Conservation (phyloP, 192 early-diverging fungal species). For the Phlyctochytrium planicorne region DNA sequence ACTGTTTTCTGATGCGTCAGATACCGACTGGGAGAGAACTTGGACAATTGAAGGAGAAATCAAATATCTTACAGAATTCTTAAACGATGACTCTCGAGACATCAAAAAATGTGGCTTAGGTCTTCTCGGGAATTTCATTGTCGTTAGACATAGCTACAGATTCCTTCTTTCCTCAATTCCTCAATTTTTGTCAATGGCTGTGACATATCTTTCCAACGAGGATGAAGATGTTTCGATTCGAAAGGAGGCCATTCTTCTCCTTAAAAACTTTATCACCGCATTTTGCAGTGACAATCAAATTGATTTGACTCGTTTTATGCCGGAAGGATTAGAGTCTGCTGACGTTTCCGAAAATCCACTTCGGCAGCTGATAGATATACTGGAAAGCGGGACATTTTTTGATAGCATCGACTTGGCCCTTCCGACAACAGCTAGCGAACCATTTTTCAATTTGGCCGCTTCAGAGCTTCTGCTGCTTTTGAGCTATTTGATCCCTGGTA, state of each 20-base stretch:
- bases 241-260: conserved; percentile 36
- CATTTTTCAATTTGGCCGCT: too few relatives aligned
- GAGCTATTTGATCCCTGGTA: too few relatives aligned
- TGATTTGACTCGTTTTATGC: too few relatives aligned
- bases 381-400: too few relatives aligned
- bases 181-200: conserved; percentile 38
- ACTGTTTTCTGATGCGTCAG: too few relatives aligned
- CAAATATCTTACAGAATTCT: conserved; percentile 33
- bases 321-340: too few relatives aligned
- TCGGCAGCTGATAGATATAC: too few relatives aligned
- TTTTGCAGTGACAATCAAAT: conserved; percentile 32
- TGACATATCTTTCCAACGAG: conserved; percentile 22
- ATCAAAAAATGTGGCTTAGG: conserved; percentile 42
- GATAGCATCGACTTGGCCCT: too few relatives aligned
- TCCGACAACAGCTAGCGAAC: too few relatives aligned
- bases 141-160: conserved; percentile 29
- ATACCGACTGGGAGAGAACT: too few relatives aligned
- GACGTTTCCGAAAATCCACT: too few relatives aligned
- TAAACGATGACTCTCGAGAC: conserved; percentile 35
- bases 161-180: conserved; percentile 28
- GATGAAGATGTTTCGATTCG: conserved; percentile 18
- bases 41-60: conserved; percentile 42
- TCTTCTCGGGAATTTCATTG: conserved; percentile 39
- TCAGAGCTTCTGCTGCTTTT: too few relatives aligned
- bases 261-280: conserved; percentile 41